Percentiles rank a stretch among this genome's conserved stretches.
These are phyloP conservation scores for Ophiosphaerella herpotricha DNA, from an alignment of 2,329 filamentous ascomycete species.

Conservation along the genomic window DNA sequence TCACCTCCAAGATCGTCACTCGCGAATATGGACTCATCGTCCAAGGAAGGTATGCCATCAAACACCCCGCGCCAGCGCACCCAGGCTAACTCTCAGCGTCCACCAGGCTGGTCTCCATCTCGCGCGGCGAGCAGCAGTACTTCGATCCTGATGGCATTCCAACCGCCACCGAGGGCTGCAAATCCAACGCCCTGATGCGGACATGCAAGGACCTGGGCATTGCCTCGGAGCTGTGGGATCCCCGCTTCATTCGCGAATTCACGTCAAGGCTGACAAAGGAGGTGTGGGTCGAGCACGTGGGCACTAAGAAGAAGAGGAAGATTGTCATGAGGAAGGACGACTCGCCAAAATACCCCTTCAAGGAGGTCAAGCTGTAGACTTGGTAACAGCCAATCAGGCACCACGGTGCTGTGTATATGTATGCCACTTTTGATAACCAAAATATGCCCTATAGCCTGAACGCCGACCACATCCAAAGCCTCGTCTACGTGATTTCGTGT, in stretches of 20 bases:
- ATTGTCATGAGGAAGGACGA: conserved; percentile 87
- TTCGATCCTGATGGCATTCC: conserved; percentile 89
- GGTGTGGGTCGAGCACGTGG: conserved; percentile 85
- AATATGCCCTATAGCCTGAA: conserved; percentile 3
- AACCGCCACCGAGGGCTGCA: conserved; percentile 93
- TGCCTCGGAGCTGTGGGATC: conserved; percentile 95
- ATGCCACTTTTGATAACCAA: background rate
- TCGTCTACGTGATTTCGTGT: conserved; percentile 12
- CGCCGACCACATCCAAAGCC: background rate
- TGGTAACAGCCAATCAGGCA: background rate
- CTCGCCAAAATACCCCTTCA: conserved; percentile 68
- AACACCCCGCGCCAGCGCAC: too few species aligned
- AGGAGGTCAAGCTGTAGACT: conserved; percentile 49
- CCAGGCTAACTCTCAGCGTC: background rate
- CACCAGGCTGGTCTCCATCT: conserved; percentile 83
- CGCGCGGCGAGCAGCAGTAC: conserved; percentile 92
- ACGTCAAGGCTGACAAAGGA: conserved; percentile 75
- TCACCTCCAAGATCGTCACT: conserved; percentile 80
- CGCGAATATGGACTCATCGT: conserved; percentile 92
- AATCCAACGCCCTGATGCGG: conserved; percentile 95
- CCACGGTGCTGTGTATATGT: background rate
- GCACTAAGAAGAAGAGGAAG: conserved; percentile 86
- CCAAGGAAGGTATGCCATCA: conserved; percentile 72
- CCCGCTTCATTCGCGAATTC: conserved; percentile 83
- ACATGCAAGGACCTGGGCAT: conserved; percentile 98